phyloP scores from a whole-genome alignment of 495 filamentous ascomycete species.

The Apodospora peruviana region DNA sequence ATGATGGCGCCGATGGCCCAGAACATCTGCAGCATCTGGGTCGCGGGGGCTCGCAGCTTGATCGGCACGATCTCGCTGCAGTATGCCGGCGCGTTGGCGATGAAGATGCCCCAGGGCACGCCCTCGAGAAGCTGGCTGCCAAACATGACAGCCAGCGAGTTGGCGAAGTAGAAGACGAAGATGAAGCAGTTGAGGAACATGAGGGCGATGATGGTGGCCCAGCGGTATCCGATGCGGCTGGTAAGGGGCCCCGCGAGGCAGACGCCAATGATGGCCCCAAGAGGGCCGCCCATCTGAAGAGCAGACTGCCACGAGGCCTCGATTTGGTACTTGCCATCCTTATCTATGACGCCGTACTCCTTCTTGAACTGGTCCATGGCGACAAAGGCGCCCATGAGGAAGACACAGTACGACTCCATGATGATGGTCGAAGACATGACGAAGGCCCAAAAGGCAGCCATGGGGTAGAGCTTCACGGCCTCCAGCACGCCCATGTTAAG shows the following conservation, averaged over 20 bases:
- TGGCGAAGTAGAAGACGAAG: slow-evolving; percentile 44
- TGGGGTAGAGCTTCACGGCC: slow-evolving; percentile 42
- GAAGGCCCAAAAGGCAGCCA: slow-evolving; percentile 46
- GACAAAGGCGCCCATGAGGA: slow-evolving; percentile 40
- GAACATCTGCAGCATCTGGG: slow-evolving; percentile 44
- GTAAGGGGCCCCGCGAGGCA: slow-evolving; percentile 42
- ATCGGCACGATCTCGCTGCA: slow-evolving; percentile 41
- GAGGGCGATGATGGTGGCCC: slow-evolving; percentile 35
- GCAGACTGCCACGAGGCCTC: slow-evolving; percentile 40
- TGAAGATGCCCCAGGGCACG: slow-evolving; percentile 48
- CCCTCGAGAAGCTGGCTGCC: slow-evolving; percentile 42
- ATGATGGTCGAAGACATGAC: slow-evolving; percentile 49
- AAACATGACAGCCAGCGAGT: slow-evolving; percentile 35
- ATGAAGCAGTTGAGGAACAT: slow-evolving; percentile 42
- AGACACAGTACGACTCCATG: slow-evolving; percentile 44
- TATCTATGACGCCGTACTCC: slow-evolving; percentile 25
- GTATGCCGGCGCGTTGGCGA: slow-evolving; percentile 44
- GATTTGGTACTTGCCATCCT: slow-evolving; percentile 21
- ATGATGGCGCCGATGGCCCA: slow-evolving; percentile 44
- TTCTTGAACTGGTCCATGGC: slow-evolving; percentile 32
- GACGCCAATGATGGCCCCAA: slow-evolving; percentile 41
- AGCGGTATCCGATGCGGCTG: slow-evolving; percentile 44
- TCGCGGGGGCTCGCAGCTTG: slow-evolving; percentile 37
- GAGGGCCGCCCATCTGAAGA: slow-evolving; percentile 36
- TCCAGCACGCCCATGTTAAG: slow-evolving; percentile 45